phyloP scores from a whole-genome alignment of 1,139 yeast genomes.

The Saccharomyces hybrid region DNA sequence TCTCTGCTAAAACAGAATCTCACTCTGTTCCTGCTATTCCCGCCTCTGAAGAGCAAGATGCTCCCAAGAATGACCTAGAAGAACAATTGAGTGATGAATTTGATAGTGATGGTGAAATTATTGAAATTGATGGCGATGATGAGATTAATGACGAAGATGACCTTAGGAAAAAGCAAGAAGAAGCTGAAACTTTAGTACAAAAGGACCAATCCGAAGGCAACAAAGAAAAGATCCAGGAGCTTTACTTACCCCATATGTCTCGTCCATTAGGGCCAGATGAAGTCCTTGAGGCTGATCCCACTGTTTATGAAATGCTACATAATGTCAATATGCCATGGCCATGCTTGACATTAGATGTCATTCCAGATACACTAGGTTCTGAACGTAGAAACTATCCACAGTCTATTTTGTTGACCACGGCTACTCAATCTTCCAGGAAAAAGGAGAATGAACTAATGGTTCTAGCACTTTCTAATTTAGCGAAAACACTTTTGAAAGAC shows the following conservation, averaged over 20 bases:
- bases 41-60: conserved; percentile 36
- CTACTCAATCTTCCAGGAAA: conserved; percentile 84
- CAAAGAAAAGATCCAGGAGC: conserved; percentile 27
- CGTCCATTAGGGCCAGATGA: conserved; percentile 93
- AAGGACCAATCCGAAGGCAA: conserved; percentile 29
- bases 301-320: conserved; percentile 94
- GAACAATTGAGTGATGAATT: conserved; percentile 94
- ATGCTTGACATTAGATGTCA: conserved; percentile 78
- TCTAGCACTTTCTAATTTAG: conserved; percentile 72
- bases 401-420: conserved; percentile 76
- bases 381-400: conserved; percentile 92
- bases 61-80: conserved; percentile 84
- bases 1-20: conserved; percentile 33
- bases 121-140: conserved; percentile 65
- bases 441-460: conserved; percentile 85
- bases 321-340: conserved; percentile 96
- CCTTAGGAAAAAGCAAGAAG: conserved; percentile 27
- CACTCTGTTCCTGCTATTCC: conserved; percentile 32
- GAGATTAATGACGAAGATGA: conserved; percentile 43
- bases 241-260: conserved; percentile 82
- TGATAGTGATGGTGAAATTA: conserved; percentile 87
- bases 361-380: conserved; percentile 79
- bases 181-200: conserved; percentile 33
- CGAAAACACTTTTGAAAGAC: conserved; percentile 61
- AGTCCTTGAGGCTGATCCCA: conserved; percentile 91